Percentiles rank a stretch among this genome's conserved stretches.
Evolutionary conservation across 345 rosid species (phyloP).

Genomic region (Lepidium aucheri): DNA sequence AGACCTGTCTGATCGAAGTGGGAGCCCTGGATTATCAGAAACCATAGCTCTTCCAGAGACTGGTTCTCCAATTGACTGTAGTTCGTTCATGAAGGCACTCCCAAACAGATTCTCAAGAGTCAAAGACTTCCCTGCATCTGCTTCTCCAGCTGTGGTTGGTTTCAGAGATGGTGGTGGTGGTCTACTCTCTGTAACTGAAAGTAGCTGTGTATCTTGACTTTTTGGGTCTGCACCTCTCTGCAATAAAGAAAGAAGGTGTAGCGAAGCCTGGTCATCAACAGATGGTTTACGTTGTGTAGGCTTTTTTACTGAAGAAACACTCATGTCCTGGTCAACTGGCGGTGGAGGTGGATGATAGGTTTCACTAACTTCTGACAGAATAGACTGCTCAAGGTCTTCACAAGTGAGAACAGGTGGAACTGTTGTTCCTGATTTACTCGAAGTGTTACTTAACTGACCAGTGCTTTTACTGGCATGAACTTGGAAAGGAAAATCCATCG

Average conservation of each 20-base stretch:
- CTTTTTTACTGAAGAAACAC: slow-evolving; percentile 26
- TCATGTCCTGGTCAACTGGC: slow-evolving; percentile 30
- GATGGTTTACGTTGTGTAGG: slow-evolving; percentile 37
- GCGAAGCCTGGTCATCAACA: slow-evolving; percentile 62
- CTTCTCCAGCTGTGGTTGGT: slow-evolving; percentile 30
- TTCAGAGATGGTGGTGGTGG: slow-evolving; percentile 17
- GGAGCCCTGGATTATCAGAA: slow-evolving; percentile 34
- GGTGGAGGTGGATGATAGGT: slow-evolving; percentile 33
- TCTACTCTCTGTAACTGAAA: slow-evolving; percentile 29
- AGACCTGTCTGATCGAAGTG: slow-evolving; percentile 29
- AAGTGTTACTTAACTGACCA: slow-evolving; percentile 23
- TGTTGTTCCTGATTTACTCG: slow-evolving; percentile 28
- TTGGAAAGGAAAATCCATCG: slow-evolving; percentile 31
- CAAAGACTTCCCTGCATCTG: slow-evolving; percentile 43
- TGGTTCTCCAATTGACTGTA: slow-evolving; percentile 69
- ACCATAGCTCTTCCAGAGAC: slow-evolving; percentile 34
- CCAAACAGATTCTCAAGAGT: slow-evolving; percentile 96
- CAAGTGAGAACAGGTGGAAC: slow-evolving; percentile 81
- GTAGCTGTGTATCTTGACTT: slow-evolving; percentile 20
- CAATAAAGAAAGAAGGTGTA: slow-evolving; percentile 79
- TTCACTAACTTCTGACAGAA: slow-evolving; percentile 58
- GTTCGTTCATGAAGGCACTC: slow-evolving; percentile 87
- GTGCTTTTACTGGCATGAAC: slow-evolving; percentile 31
- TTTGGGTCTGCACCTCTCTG: slow-evolving; percentile 43
- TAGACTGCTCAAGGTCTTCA: slow-evolving; percentile 95